A percentile compares a stretch with the other conserved stretches of the same genome.
Conservation (phyloP, 345 rosid genomes). For the Bruguiera parviflora region DNA sequence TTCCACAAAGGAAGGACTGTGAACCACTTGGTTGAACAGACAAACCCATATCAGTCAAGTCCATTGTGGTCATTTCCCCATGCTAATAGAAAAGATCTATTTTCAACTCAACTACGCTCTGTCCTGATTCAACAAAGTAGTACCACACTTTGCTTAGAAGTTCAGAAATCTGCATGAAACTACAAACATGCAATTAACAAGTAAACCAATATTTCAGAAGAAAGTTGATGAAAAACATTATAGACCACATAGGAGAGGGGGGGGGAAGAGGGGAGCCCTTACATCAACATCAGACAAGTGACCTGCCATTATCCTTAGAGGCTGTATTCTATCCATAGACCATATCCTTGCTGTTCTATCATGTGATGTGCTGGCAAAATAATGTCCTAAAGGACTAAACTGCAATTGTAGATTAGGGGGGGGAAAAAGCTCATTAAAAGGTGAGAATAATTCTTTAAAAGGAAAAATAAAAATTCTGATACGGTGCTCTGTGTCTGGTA, state of each 20-base stretch:
- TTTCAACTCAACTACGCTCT: neutral
- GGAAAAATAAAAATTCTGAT: neutral
- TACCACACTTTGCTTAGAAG: neutral
- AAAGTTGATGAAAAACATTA: neutral
- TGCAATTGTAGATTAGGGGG: conserved; percentile 41
- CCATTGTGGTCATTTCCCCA: no score
- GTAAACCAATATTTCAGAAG: neutral
- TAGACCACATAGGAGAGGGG: neutral
- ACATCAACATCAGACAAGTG: conserved; percentile 98
- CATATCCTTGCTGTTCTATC: conserved; percentile 94
- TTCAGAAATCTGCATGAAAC: neutral
- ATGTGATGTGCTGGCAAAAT: conserved; percentile 93
- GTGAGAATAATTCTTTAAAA: conserved; percentile 2
- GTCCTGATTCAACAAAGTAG: neutral
- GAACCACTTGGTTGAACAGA: no score
- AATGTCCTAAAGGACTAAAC: conserved; percentile 94
- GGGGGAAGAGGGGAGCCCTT: conserved; percentile 31
- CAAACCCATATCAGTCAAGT: no score
- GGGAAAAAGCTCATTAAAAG: conserved; percentile 9
- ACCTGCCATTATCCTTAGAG: conserved; percentile 93
- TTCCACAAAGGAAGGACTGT: no score
- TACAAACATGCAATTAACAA: neutral
- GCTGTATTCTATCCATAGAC: conserved; percentile 93
- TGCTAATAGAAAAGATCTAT: no score
- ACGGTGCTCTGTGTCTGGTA: neutral